Evolutionary conservation across 768 basidiomycete species (phyloP), one percentile per base, ranked within the genome.

Genomic region (Asterophora parasitica): DNA sequence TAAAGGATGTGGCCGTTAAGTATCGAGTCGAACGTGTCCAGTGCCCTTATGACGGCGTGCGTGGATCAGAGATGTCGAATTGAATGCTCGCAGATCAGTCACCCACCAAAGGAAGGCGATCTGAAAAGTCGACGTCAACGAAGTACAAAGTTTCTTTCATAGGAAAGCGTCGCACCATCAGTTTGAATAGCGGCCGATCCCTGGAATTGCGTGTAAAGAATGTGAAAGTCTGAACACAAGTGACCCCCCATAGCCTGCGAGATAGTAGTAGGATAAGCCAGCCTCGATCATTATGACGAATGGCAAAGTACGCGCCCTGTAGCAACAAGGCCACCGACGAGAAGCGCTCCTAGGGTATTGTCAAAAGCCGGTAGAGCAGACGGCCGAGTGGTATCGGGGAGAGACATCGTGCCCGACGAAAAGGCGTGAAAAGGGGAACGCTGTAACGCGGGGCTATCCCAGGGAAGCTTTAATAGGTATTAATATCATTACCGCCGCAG

Each of bases 221-320:
- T 12, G 72, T 66, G 51, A 69, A 79, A 1, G 74, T 74, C 56
- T 82, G 81, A 11, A 74, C 65, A 49, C 73, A 79, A 7, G 77
- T 79, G 7, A 81, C 61, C 2, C 81, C 81, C 71, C 74, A 82
- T n/a, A 82, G 61, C n/a, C 80, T 82, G 45, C 36, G 48, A 38
- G 12, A 31, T n/a, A 32, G 42, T 15, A 19, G 23, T 7, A 34
- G 33, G 23, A 4, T 54, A 16, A 54, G 28, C 13, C 26, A 20
- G 30, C 12, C 9, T 15, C 5, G n/a, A 11, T 16, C 11, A 1
- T 1, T 34, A 36, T 34, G 27, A 48, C 12, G 3, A n/a, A 38
- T 49, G 4, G 23, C 36, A 16, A 1, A 35, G 46, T 47, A 34
- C 12, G 62, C 76, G 82, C 81, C 74, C 73, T 59, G 77, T 70